These are phyloP conservation scores for Dalbergia oliveri DNA, from an alignment of 306 rosid genomes.

Conservation along the genomic window DNA sequence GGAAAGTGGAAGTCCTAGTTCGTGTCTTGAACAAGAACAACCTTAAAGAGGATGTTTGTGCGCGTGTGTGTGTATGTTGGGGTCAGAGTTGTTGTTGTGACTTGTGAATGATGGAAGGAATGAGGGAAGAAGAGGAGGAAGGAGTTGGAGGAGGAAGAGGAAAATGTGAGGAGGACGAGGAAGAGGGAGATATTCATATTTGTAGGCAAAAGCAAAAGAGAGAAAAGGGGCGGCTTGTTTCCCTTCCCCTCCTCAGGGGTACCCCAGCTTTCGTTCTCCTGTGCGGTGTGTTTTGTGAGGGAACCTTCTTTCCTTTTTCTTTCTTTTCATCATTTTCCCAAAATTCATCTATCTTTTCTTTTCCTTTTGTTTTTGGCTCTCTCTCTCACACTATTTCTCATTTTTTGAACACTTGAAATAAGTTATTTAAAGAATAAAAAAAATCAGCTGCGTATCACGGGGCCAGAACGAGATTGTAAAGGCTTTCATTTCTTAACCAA, in stretches of 20 bases:
- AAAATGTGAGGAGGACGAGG: slow-evolving; percentile 25
- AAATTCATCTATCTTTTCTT: background rate
- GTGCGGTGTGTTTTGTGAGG: slow-evolving; percentile 45
- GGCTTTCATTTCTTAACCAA: too few species aligned
- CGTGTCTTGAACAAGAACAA: slow-evolving; percentile 25
- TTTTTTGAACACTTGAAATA: too few species aligned
- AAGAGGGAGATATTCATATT: slow-evolving; percentile 57
- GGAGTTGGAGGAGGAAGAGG: slow-evolving; percentile 2
- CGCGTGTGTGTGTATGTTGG: background rate
- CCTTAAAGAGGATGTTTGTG: slow-evolving; percentile 27
- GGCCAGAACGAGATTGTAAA: too few species aligned
- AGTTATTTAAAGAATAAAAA: too few species aligned
- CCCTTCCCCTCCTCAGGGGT: background rate
- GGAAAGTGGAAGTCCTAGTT: background rate
- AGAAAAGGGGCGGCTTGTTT: slow-evolving; percentile 49
- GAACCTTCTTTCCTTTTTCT: slow-evolving; percentile 61
- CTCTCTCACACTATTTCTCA: too few species aligned
- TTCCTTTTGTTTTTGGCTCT: background rate
- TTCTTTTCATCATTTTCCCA: slow-evolving; percentile 7
- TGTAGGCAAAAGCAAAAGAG: slow-evolving; percentile 52
- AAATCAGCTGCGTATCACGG: too few species aligned
- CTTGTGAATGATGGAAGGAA: slow-evolving; percentile 36
- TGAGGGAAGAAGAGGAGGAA: slow-evolving; percentile 44
- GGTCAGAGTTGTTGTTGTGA: slow-evolving; percentile 13
- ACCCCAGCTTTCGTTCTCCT: slow-evolving; percentile 57